phyloP scores from a whole-genome alignment of 2,329 filamentous ascomycete species.

The Aspergillus sojae region DNA sequence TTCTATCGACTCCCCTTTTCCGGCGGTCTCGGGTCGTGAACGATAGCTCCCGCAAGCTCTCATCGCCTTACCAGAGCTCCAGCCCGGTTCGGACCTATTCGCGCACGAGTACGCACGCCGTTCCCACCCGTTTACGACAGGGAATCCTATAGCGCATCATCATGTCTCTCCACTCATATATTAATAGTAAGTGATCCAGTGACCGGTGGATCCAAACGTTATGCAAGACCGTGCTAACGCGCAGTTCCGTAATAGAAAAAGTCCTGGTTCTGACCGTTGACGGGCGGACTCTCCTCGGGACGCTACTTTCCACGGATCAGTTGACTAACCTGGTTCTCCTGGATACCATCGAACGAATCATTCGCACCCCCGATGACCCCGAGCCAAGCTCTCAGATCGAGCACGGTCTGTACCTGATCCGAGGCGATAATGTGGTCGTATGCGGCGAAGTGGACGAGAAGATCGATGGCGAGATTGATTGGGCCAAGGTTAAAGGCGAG shows the following conservation, averaged over 20 bases:
- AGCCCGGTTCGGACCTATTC: not conserved
- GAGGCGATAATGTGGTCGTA: conserved; percentile 91
- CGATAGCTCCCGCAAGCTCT: not conserved
- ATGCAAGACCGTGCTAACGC: conserved; percentile 14
- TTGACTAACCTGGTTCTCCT: conserved; percentile 89
- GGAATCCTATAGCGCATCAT: conserved; percentile 14
- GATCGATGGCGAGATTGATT: conserved; percentile 87
- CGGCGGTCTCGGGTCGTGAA: not conserved
- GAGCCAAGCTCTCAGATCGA: conserved; percentile 79
- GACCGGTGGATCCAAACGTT: not conserved
- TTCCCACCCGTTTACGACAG: not conserved
- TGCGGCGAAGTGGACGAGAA: conserved; percentile 88
- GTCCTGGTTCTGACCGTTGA: conserved; percentile 91
- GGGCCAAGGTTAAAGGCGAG: conserved; percentile 83
- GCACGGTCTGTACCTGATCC: conserved; percentile 86
- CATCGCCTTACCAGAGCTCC: not conserved
- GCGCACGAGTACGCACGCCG: not conserved
- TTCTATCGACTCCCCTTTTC: not conserved
- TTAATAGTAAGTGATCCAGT: conserved; percentile 51
- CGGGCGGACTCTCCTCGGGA: conserved; percentile 82
- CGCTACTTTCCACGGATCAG: conserved; percentile 82
- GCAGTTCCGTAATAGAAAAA: conserved; percentile 64
- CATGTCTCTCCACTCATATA: conserved; percentile 58
- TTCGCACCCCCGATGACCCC: conserved; percentile 79
- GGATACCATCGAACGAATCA: conserved; percentile 84